Percentiles rank a stretch among this genome's conserved stretches.
phyloP scores from a whole-genome alignment of 805 yeast genomes.

The Lipomyces anomalus region DNA sequence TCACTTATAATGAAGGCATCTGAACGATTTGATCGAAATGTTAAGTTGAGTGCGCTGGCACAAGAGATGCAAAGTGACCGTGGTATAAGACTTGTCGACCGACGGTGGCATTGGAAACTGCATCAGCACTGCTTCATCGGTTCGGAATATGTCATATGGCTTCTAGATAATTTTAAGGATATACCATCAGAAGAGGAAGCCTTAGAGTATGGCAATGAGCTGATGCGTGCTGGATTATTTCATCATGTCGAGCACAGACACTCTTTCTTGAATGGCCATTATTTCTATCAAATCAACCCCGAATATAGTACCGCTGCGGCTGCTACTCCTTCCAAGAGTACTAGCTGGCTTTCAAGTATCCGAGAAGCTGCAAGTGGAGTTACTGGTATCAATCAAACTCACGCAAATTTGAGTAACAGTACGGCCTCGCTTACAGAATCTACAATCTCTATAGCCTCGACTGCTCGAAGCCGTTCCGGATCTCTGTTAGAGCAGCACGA shows the following conservation, averaged over 20 bases:
- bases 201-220: slow-evolving; percentile 63
- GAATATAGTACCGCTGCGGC: slow-evolving; percentile 38
- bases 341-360: slow-evolving; percentile 19
- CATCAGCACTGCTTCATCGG: slow-evolving; percentile 80
- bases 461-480: slow-evolving; percentile 3
- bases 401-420: neutral
- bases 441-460: slow-evolving; percentile 17
- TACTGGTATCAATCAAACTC: neutral
- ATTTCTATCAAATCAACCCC: slow-evolving; percentile 67
- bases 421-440: slow-evolving; percentile 7
- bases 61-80: slow-evolving; percentile 53
- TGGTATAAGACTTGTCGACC: slow-evolving; percentile 64
- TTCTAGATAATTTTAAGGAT: slow-evolving; percentile 70
- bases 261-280: slow-evolving; percentile 85
- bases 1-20: slow-evolving; percentile 33
- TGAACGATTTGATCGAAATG: slow-evolving; percentile 43
- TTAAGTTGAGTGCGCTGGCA: slow-evolving; percentile 51
- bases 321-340: neutral
- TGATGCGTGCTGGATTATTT: slow-evolving; percentile 69
- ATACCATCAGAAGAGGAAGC: slow-evolving; percentile 81
- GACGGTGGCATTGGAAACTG: slow-evolving; percentile 85
- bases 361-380: neutral
- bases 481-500: neutral
- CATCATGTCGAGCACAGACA: slow-evolving; percentile 81
- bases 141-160: slow-evolving; percentile 79